Evolutionary conservation across 1,284 basidiomycete species (phyloP), one percentile per base, ranked within the genome.

Genomic region (Cystobasidiaceae sp.): DNA sequence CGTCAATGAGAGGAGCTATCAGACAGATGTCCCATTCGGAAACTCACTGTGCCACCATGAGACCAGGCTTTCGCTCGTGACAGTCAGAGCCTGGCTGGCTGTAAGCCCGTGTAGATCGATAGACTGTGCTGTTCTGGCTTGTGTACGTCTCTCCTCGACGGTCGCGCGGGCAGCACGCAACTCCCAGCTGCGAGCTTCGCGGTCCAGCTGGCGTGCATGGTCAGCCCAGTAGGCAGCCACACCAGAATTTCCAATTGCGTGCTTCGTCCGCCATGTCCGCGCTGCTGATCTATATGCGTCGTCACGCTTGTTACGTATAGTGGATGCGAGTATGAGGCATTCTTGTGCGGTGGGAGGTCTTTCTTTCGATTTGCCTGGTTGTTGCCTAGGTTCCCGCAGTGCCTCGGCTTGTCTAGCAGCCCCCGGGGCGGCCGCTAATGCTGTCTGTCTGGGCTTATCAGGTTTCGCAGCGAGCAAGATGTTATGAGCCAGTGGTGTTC

Each of bases 191-290:
- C 65, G 41, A n/a, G 65, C 65, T 48, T 60, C 44, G 23, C 56
- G 32, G 27, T 67, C 65, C 27, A 67, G 49, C 15, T 67, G 44
- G 41, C 65, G 28, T 5, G 58, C 65, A 25, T 67, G 56, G 27
- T 67, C 65, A 28, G 65, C 56, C 65, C 65, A 67, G 27, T 67
- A 67, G 7, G 65, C 65, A 13, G 65, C 65, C 2, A 60, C 65
- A 32, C 65, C 65, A 2, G 56, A 54, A 25, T 60, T 60, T 11
- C 65, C 65, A 17, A 64, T 19, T n/a, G 61, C 61, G 23, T 55
- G 17, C 45, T 64, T 64, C 7, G 34, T 28, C 28, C 48, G 51
- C 61, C 61, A 64, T 19, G 52, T 55, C 21, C 61, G 37, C 9
- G 61, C 61, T 32, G 61, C 61, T 27, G 46, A 51, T 27, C 61